These are phyloP conservation scores for Anthoceros angustus DNA, from an alignment of 225 moss, liverwort and hornwort species.

Conservation along the genomic window DNA sequence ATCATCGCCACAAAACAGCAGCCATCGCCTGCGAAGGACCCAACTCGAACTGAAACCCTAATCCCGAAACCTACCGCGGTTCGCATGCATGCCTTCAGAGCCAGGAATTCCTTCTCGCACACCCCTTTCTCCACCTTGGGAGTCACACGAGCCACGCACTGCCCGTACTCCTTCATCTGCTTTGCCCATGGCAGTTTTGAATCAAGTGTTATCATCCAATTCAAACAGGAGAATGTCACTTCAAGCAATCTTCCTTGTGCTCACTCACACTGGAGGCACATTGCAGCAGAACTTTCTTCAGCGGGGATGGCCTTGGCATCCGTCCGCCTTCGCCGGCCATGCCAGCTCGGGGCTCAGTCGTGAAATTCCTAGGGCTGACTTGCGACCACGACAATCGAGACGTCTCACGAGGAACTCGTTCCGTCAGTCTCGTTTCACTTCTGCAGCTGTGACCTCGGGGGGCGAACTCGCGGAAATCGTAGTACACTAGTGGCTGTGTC, in stretches of 20 bases:
- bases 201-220: neutral
- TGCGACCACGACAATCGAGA: too few relatives aligned
- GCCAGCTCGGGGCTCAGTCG: too few relatives aligned
- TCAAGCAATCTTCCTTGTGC: neutral
- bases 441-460: too few relatives aligned
- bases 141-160: neutral
- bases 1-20: too few relatives aligned
- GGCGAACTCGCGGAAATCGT: too few relatives aligned
- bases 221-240: neutral
- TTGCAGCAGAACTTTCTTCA: neutral
- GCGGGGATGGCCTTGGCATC: neutral
- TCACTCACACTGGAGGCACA: neutral
- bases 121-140: neutral
- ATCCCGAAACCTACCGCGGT: neutral
- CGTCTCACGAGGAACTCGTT: too few relatives aligned
- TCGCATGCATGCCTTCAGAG: neutral
- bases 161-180: neutral
- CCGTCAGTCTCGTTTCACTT: too few relatives aligned
- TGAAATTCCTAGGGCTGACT: too few relatives aligned
- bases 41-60: neutral
- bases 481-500: too few relatives aligned
- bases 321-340: neutral
- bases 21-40: too few relatives aligned
- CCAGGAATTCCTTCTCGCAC: conserved; percentile 3
- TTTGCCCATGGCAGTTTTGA: neutral